Conservation (phyloP, 495 filamentous ascomycete species). For the Zalerion maritima region DNA sequence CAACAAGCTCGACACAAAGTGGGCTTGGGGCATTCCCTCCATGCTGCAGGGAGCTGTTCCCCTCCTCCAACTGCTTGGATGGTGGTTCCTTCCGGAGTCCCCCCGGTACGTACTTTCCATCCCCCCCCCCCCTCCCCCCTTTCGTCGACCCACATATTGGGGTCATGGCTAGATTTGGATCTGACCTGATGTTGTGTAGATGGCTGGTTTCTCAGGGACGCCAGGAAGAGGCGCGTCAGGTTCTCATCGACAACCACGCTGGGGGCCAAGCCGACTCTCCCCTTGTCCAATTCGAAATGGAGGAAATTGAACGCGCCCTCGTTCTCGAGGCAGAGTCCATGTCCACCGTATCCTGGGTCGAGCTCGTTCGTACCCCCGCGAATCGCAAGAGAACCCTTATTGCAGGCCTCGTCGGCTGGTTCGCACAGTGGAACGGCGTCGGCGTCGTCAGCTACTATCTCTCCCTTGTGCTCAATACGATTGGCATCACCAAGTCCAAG, state of each 20-base stretch:
- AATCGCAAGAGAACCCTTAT: constrained; percentile 21
- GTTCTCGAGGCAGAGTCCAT: constrained; percentile 3
- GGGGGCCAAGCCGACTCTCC: constrained; percentile 5
- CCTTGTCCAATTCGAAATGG: constrained; percentile 10
- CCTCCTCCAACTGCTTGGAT: constrained; percentile 16
- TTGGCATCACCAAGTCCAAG: constrained; percentile 17
- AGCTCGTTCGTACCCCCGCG: constrained; percentile 8
- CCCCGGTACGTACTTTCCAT: constrained; percentile 7
- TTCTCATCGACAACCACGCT: constrained; percentile 14
- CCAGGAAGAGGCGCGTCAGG: constrained; percentile 10
- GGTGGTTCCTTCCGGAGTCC: constrained; percentile 30
- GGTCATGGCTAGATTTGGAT: too few species aligned
- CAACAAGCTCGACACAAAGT: constrained; percentile 12
- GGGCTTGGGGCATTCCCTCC: constrained; percentile 27
- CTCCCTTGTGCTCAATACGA: constrained; percentile 11
- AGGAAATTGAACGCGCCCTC: constrained; percentile 10
- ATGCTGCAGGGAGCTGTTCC: constrained; percentile 22
- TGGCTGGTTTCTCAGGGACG: constrained; percentile 9
- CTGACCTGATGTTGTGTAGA: too few species aligned
- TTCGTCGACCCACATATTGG: background rate
- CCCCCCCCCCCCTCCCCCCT: background rate
- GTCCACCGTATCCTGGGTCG: constrained; percentile 5
- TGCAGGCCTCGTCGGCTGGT: constrained; percentile 17
- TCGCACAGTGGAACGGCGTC: constrained; percentile 25
- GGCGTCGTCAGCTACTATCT: constrained; percentile 25